Base-by-base conservation (phyloP, 2,329 filamentous ascomycete species). In the Cladosporium velox region DNA sequence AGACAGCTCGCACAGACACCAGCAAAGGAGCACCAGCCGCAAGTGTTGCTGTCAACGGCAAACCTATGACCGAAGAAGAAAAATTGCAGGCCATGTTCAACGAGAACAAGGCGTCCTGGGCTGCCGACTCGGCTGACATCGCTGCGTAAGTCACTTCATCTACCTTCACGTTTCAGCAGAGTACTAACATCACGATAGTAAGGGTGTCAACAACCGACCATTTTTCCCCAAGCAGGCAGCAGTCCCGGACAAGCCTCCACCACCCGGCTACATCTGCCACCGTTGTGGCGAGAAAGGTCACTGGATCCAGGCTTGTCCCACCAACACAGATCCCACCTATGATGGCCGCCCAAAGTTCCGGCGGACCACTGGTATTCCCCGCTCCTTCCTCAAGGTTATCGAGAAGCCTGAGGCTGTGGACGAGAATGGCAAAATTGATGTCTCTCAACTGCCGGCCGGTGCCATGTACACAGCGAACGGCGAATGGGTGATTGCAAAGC, bases 391-490 rank as follows among this genome's bases (percentile, higher is more conserved):
- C 71, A 96, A 96, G 79, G 96, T 93, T 67, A 91, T 99, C 65
- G 94, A 98, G 76, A 97, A 97, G 81, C 91, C 92, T 38, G 86
- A 90, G 59, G 87, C 91, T 41, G 82, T 93, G 68, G 86, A 86
- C 62, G 88, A 91, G 74, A 88, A 90, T 78, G 90, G 89, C 62
- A 88, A 90, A 55, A 88, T 89, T 72, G 93, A 97, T 76, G 90
- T 93, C 75, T 80, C 86, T 66, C 93, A 96, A 79, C 88, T 92
- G 70, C 90, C 90, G 59, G 90, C 92, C 67, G 92, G 93, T 73
- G 90, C 98, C 76, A 98, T 98, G 94, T 91, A 98, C 72, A 98
- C 97, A 79, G 92, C 93, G 68, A 93, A 97, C 77, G 95, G 95
- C 78, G 93, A 98, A 78, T 98, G 95, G 83, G 95, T 99, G 74